These are phyloP conservation scores for Kwoniella dendrophila DNA, from an alignment of 768 basidiomycete genomes.

Conservation along the genomic window DNA sequence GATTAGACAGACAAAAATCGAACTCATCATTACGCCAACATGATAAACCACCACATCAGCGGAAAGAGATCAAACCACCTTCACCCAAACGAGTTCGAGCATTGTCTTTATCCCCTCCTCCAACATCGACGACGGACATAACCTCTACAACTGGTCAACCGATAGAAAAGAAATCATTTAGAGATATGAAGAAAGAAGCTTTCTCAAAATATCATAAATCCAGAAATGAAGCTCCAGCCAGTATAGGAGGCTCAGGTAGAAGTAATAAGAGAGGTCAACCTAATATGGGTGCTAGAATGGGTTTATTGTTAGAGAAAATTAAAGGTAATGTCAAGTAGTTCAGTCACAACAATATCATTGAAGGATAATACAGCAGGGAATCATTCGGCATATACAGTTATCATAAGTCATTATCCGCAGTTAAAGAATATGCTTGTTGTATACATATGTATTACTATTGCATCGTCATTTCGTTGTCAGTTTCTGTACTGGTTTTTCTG, in stretches of 20 bases:
- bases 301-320: conserved; percentile 81
- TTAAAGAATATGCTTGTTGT: too few species aligned
- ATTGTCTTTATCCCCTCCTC: conserved; percentile 28
- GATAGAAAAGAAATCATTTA: conserved; percentile 23
- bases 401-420: too few species aligned
- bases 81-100: conserved; percentile 26
- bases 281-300: conserved; percentile 87
- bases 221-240: background rate
- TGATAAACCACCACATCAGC: conserved; percentile 12
- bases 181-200: conserved; percentile 47
- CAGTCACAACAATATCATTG: too few species aligned
- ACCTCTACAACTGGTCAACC: conserved; percentile 17
- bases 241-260: conserved; percentile 18
- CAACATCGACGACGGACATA: conserved; percentile 5
- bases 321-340: conserved; percentile 58
- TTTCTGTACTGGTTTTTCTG: too few species aligned
- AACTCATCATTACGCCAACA: background rate
- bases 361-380: too few species aligned
- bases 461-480: too few species aligned
- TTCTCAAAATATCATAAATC: conserved; percentile 42
- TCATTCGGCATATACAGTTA: too few species aligned
- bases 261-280: conserved; percentile 59
- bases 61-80: conserved; percentile 3
- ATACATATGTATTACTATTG: too few species aligned
- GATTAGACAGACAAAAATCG: background rate